phyloP scores from a whole-genome alignment of 83 land plant genomes.

The Diphasiastrum complanatum region DNA sequence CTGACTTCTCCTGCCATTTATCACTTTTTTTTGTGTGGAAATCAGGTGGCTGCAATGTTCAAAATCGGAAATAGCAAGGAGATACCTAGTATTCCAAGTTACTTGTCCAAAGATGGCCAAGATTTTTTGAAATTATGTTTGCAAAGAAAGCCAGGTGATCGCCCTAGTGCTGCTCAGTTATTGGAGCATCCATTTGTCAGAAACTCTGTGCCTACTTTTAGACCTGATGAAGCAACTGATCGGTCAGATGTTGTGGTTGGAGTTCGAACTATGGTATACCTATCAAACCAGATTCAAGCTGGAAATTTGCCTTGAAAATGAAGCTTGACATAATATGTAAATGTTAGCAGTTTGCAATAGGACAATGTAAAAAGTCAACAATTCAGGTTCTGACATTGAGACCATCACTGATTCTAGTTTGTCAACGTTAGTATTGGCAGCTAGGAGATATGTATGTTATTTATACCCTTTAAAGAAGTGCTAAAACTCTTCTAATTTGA shows the following conservation, averaged over 20 bases:
- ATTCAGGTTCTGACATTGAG: not conserved
- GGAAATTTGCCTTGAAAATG: not conserved
- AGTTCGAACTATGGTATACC: too few relatives aligned
- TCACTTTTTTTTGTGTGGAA: not conserved
- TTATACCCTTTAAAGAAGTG: not conserved
- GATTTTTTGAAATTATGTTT: constrained; percentile 55
- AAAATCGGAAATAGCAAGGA: constrained; percentile 85
- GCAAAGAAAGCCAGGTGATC: constrained; percentile 46
- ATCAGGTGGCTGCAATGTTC: constrained; percentile 82
- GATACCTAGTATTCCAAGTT: constrained; percentile 64
- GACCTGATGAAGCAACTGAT: constrained; percentile 16
- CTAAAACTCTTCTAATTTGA: not conserved
- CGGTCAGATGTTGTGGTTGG: not conserved
- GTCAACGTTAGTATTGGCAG: not conserved
- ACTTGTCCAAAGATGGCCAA: constrained; percentile 63
- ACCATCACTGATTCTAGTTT: not conserved
- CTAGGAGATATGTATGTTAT: not conserved
- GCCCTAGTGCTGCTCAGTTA: constrained; percentile 67
- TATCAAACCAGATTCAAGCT: not conserved
- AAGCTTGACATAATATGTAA: not conserved
- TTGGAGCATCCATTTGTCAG: constrained; percentile 67
- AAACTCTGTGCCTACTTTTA: constrained; percentile 2
- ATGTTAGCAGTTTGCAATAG: not conserved
- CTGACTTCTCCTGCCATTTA: too few relatives aligned
- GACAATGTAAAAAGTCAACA: not conserved